Percentiles rank a stretch among this genome's conserved stretches.
Evolutionary conservation across 371 early-diverging fungal species (phyloP).

Genomic region (Circinella umbellata): DNA sequence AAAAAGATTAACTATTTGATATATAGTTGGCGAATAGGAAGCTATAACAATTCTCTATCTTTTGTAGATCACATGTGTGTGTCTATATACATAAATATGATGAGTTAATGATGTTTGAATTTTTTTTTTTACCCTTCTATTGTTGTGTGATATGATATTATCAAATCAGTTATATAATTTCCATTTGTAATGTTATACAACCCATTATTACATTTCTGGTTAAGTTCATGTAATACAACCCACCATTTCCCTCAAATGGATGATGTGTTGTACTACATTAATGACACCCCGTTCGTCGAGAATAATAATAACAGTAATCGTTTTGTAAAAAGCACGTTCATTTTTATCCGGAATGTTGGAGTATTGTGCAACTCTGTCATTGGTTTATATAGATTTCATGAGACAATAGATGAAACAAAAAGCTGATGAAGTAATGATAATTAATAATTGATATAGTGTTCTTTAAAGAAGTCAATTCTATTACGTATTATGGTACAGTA

Average conservation of each 20-base stretch:
- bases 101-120: too few species aligned
- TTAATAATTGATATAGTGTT: background rate
- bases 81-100: too few species aligned
- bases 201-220: too few species aligned
- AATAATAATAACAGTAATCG: background rate
- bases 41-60: too few species aligned
- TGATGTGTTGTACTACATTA: constrained; percentile 11
- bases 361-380: background rate
- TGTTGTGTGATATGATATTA: too few species aligned
- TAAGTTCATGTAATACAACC: too few species aligned
- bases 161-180: too few species aligned
- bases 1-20: too few species aligned
- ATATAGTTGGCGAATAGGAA: too few species aligned
- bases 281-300: background rate
- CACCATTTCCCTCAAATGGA: background rate
- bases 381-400: constrained; percentile 7
- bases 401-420: constrained; percentile 3
- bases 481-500: background rate
- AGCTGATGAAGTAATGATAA: background rate
- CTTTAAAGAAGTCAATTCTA: background rate
- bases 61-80: too few species aligned
- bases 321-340: background rate
- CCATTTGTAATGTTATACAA: too few species aligned
- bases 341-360: background rate
- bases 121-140: too few species aligned